phyloP scores from a whole-genome alignment of 192 early-diverging fungal species.

The Backusella psychrophila region DNA sequence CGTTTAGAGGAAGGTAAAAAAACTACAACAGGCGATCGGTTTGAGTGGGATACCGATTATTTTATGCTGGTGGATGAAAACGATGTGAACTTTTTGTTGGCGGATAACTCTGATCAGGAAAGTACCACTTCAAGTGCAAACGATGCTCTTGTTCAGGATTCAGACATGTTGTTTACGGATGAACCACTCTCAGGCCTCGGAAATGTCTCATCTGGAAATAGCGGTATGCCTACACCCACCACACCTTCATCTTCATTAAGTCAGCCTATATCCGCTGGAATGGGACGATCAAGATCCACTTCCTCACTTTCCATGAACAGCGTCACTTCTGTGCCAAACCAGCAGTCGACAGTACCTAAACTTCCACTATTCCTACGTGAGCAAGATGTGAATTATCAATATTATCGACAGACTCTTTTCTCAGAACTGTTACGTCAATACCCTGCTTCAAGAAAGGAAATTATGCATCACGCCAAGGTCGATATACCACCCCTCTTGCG shows the following conservation, averaged over 20 bases:
- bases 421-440: conserved; percentile 53
- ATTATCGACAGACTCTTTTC: conserved; percentile 52
- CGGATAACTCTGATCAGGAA: conserved; percentile 1
- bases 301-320: conserved; percentile 20
- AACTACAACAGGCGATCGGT: conserved; percentile 30
- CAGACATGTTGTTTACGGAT: conserved; percentile 35
- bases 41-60: conserved; percentile 57
- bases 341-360: conserved; percentile 23
- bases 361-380: conserved; percentile 52
- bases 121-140: conserved; percentile 15
- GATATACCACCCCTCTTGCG: conserved; percentile 62
- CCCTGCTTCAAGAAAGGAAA: conserved; percentile 54
- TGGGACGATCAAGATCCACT: conserved; percentile 22
- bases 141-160: conserved; percentile 9
- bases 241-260: conserved; percentile 2
- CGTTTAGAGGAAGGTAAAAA: conserved; percentile 32
- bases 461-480: conserved; percentile 56
- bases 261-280: background rate
- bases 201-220: background rate
- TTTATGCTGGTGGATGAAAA: conserved; percentile 56
- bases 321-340: background rate
- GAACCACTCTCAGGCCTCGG: conserved; percentile 21
- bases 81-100: conserved; percentile 57
- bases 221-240: background rate
- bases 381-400: conserved; percentile 60